phyloP scores from a whole-genome alignment of 2,329 filamentous ascomycete species.

The Metarhizium robertsii region DNA sequence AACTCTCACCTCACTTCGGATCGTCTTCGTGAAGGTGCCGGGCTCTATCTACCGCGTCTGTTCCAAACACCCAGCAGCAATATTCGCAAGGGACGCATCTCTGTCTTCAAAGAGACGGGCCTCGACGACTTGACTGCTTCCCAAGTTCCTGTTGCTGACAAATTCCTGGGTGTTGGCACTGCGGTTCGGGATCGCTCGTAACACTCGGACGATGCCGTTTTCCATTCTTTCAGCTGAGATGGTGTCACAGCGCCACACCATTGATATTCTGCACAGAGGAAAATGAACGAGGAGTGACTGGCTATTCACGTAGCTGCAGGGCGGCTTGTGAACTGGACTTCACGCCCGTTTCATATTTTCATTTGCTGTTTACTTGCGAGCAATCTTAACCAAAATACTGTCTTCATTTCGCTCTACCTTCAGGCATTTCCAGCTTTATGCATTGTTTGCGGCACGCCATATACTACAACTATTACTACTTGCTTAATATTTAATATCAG shows the following conservation, averaged over 20 bases:
- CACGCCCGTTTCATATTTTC: neutral
- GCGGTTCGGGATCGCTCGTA: neutral
- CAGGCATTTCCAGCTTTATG: neutral
- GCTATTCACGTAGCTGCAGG: neutral
- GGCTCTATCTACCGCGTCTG: slow-evolving; percentile 24
- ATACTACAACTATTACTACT: neutral
- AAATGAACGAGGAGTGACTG: neutral
- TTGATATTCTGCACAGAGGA: neutral
- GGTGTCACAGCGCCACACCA: neutral
- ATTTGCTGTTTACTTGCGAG: neutral
- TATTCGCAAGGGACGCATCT: slow-evolving; percentile 39
- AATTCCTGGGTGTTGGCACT: neutral
- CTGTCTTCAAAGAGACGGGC: slow-evolving; percentile 43
- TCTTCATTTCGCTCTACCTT: neutral
- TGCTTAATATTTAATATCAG: neutral
- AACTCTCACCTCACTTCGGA: slow-evolving; percentile 42
- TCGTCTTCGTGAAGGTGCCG: slow-evolving; percentile 39
- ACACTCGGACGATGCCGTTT: neutral
- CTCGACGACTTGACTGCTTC: slow-evolving; percentile 21
- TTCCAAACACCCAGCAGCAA: slow-evolving; percentile 32
- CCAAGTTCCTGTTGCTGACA: neutral
- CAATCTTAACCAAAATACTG: neutral
- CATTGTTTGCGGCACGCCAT: neutral
- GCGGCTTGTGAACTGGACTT: neutral
- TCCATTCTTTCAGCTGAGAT: neutral